Conservation (phyloP, 2,329 filamentous ascomycete species). For the Balansia obtecta region DNA sequence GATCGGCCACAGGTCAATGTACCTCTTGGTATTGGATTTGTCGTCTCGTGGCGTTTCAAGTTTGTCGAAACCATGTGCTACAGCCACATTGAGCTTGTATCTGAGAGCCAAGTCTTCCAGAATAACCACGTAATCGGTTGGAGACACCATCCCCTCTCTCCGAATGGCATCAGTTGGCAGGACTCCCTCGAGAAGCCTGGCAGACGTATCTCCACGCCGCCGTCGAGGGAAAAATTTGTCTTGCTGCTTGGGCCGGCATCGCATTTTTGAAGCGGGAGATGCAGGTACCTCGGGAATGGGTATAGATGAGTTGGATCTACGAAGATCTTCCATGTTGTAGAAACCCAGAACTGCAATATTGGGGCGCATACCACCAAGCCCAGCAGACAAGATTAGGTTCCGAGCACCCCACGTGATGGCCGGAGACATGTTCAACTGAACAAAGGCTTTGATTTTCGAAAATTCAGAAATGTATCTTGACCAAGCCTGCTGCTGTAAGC, state of each 20-base stretch:
- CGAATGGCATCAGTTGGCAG: constrained; percentile 60
- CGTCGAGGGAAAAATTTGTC: constrained; percentile 20
- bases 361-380: constrained; percentile 76
- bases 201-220: constrained; percentile 40
- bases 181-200: constrained; percentile 41
- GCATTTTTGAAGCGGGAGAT: constrained; percentile 22
- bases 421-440: constrained; percentile 75
- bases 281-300: constrained; percentile 40
- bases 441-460: constrained; percentile 78
- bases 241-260: constrained; percentile 17
- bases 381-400: constrained; percentile 70
- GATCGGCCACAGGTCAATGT: constrained; percentile 83
- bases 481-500: constrained; percentile 70
- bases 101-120: constrained; percentile 69
- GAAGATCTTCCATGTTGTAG: constrained; percentile 68
- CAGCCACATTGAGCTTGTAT: constrained; percentile 71
- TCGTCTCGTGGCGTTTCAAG: constrained; percentile 58
- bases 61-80: constrained; percentile 69
- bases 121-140: constrained; percentile 67
- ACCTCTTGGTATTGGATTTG: constrained; percentile 53
- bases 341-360: constrained; percentile 77
- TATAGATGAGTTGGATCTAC: constrained; percentile 42
- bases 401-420: constrained; percentile 74
- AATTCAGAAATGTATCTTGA: constrained; percentile 73
- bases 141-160: constrained; percentile 55